Base-by-base conservation (phyloP, 2,329 filamentous ascomycete species). In the Fusarium duplospermum region DNA sequence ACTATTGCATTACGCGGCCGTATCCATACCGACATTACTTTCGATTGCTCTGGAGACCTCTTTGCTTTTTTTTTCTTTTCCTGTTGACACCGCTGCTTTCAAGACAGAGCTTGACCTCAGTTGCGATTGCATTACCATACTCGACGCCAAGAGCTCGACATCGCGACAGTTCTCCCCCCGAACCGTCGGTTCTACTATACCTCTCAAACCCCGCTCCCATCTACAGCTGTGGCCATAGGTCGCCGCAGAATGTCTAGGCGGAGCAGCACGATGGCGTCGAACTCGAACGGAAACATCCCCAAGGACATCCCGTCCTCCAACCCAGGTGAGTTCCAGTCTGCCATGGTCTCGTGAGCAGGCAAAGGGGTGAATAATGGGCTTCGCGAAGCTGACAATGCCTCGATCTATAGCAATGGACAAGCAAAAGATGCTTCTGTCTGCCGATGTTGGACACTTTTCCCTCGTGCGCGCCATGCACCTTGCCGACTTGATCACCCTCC, bases 401-500 rank as follows among this genome's bases (percentile, higher is more conserved):
- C 47, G 16, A 18, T 64, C 8, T 42, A 16, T 52, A 93, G 91
- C 87, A 59, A 85, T 90, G 76, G 91, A 95, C 83, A 95, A 94
- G 86, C 93, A 95, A 84, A 93, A 92, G 81, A 88, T 89, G 75
- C 89, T 95, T 52, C 88, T 95, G 50, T 90, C 90, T 64, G 87
- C 90, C 73, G 89, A 94, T 72, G 89, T 89, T 9, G 92, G 93
- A 42, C 93, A 95, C 85, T 95, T 95, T 83, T 91, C 89, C 47
- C 86, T 92, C 71, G 84, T 92, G 54, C 87, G 88, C 68, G 90
- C 90, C 64, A 89, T 96, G 82, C 92, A 98, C 82, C 87, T 97
- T 80, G 92, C 95, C 74, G 90, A 97, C 84, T 87, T 95, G 78
- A 94, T 98, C 84, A 95, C 94, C 33, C 90, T 96, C 83, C 83